Evolutionary conservation across 208 protist genomes (phyloP).

Genomic region (Polymyxa betae): DNA sequence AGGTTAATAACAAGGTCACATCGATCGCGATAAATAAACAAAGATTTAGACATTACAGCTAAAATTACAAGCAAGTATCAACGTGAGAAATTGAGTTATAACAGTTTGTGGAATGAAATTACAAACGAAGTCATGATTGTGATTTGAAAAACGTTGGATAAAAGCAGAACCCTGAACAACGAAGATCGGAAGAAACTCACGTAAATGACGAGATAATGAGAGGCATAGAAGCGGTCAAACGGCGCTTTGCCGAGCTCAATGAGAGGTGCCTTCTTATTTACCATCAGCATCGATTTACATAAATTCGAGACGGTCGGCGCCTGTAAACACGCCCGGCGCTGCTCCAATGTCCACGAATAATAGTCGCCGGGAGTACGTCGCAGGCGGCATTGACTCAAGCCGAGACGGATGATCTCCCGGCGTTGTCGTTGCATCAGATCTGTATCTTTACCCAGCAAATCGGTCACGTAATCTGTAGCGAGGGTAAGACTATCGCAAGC

Average conservation of each 20-base stretch:
- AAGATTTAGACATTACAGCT: no score
- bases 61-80: no score
- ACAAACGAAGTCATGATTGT: no score
- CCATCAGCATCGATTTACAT: slow-evolving; percentile 45
- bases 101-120: no score
- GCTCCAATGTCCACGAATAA: slow-evolving; percentile 25
- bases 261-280: slow-evolving; percentile 17
- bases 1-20: no score
- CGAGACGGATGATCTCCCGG: background rate
- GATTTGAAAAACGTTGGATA: no score
- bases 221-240: background rate
- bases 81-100: no score
- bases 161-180: background rate
- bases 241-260: background rate
- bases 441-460: slow-evolving; percentile 12
- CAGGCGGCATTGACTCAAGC: background rate
- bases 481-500: no score
- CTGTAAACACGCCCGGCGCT: background rate
- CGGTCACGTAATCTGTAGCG: background rate
- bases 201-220: slow-evolving; percentile 47
- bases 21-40: no score
- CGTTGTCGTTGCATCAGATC: slow-evolving; percentile 11
- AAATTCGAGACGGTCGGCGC: slow-evolving; percentile 1
- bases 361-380: slow-evolving; percentile 22
- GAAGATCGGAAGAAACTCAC: background rate